These are phyloP conservation scores for Macroventuria anomochaeta DNA, from an alignment of 2,329 filamentous ascomycete species.

Conservation along the genomic window DNA sequence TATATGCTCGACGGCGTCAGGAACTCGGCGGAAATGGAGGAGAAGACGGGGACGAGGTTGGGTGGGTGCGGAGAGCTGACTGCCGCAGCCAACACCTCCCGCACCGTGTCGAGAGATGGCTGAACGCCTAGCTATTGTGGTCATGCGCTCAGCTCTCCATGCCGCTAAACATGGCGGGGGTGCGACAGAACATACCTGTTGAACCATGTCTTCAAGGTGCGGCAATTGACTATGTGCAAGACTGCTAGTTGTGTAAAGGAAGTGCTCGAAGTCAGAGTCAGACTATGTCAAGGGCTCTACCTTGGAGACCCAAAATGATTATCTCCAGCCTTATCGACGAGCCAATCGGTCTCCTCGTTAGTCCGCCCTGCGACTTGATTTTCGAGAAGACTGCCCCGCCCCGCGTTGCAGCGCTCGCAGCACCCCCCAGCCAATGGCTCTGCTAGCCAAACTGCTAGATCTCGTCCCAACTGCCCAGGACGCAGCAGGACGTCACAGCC, in stretches of 20 bases:
- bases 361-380: constrained; percentile 14
- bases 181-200: constrained; percentile 29
- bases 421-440: constrained; percentile 1
- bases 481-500: constrained; percentile 20
- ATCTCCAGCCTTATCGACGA: constrained; percentile 12
- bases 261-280: constrained; percentile 2
- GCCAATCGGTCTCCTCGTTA: constrained; percentile 11
- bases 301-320: constrained; percentile 12
- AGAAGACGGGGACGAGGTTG: constrained; percentile 82
- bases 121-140: constrained; percentile 55
- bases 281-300: constrained; percentile 15
- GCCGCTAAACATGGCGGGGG: constrained; percentile 6
- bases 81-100: constrained; percentile 61
- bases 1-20: constrained; percentile 95
- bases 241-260: neutral
- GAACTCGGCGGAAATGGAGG: constrained; percentile 88
- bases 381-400: constrained; percentile 6
- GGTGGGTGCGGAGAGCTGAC: constrained; percentile 63
- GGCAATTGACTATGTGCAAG: constrained; percentile 8
- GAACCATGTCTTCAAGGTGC: constrained; percentile 26
- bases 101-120: constrained; percentile 67
- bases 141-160: constrained; percentile 39
- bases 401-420: neutral
- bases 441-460: constrained; percentile 1
- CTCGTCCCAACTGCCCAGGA: constrained; percentile 6